phyloP scores from a whole-genome alignment of 495 filamentous ascomycete species.

The Penicillium chermesinum region DNA sequence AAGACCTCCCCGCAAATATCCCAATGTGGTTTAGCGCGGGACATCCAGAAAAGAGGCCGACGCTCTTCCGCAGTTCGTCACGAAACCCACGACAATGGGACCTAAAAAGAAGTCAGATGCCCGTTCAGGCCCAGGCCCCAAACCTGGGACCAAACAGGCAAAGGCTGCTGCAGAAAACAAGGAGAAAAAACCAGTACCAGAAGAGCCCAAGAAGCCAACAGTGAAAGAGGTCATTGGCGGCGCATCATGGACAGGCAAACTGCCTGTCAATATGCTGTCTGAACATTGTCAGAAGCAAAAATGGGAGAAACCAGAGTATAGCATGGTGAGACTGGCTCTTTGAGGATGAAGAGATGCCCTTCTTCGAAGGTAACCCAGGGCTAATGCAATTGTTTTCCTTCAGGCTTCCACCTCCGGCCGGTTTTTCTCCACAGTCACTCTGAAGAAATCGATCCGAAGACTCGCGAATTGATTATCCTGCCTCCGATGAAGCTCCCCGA shows the following conservation, averaged over 20 bases:
- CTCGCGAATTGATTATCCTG: constrained; percentile 63
- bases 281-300: constrained; percentile 94
- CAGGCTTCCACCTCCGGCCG: constrained; percentile 54
- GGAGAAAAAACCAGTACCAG: constrained; percentile 36
- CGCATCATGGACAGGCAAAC: constrained; percentile 94
- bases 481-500: constrained; percentile 79
- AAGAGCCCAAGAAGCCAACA: constrained; percentile 68
- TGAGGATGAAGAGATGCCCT: neutral
- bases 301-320: constrained; percentile 92
- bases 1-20: constrained; percentile 24
- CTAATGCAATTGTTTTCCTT: neutral
- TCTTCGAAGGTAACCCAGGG: neutral
- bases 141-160: constrained; percentile 43
- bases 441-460: constrained; percentile 78
- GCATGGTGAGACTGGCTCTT: constrained; percentile 48
- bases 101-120: constrained; percentile 42
- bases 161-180: constrained; percentile 38
- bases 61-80: neutral
- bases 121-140: constrained; percentile 33
- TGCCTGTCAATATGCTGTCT: constrained; percentile 85
- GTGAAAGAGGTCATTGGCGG: constrained; percentile 88
- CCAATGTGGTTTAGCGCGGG: constrained; percentile 36
- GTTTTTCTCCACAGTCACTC: constrained; percentile 70
- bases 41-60: constrained; percentile 15
- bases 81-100: constrained; percentile 25